Percentiles rank a stretch among this genome's conserved stretches.
These are phyloP conservation scores for Acanthamoeba sp. DNA, from an alignment of 208 protist genomes.

Conservation along the genomic window DNA sequence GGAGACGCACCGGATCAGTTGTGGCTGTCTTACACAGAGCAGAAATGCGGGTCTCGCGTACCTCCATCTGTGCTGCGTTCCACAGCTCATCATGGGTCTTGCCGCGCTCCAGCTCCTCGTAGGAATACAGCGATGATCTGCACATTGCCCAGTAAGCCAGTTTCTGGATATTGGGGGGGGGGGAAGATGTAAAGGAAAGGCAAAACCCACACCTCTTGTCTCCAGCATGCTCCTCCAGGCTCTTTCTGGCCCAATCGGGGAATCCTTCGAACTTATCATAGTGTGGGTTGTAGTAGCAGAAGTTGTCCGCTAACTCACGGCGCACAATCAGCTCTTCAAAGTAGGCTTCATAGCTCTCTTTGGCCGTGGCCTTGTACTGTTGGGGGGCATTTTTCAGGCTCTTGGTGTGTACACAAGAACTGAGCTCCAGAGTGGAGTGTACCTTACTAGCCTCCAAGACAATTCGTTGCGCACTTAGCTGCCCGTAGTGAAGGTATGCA, in stretches of 20 bases:
- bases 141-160: neutral
- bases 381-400: neutral
- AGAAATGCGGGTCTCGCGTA: too few species aligned
- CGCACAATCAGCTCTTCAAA: slow-evolving; percentile 85
- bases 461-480: slow-evolving; percentile 69
- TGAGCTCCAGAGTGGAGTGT: neutral
- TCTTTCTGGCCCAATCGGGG: slow-evolving; percentile 79
- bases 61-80: slow-evolving; percentile 80
- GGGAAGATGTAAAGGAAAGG: neutral
- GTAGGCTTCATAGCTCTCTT: slow-evolving; percentile 64
- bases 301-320: slow-evolving; percentile 87
- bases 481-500: slow-evolving; percentile 83
- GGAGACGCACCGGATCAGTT: too few species aligned
- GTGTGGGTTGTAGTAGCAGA: slow-evolving; percentile 84
- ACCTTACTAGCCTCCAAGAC: slow-evolving; percentile 23
- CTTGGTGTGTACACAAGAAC: neutral
- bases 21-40: too few species aligned
- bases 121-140: slow-evolving; percentile 48
- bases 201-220: slow-evolving; percentile 52
- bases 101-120: slow-evolving; percentile 73
- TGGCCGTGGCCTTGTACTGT: neutral
- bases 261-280: slow-evolving; percentile 82
- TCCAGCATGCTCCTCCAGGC: slow-evolving; percentile 75
- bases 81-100: slow-evolving; percentile 86
- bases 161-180: too few species aligned